Conservation (phyloP, 176 grass and related monocot genomes). For the Avena insularis region DNA sequence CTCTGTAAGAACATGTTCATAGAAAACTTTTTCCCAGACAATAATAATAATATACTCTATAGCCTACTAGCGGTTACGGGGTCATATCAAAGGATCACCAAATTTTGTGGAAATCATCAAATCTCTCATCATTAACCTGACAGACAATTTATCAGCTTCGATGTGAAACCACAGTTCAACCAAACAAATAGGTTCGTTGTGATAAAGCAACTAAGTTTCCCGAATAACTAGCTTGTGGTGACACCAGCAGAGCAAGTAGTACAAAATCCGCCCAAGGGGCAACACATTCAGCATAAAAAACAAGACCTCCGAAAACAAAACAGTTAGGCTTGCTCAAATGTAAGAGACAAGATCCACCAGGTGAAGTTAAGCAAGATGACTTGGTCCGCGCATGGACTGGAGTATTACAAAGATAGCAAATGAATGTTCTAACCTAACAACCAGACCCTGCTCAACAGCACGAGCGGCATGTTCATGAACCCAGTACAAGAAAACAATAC, state of each 20-base stretch:
- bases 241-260: not conserved
- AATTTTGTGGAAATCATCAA: not conserved
- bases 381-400: not conserved
- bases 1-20: not conserved
- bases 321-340: not conserved
- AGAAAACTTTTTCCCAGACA: not conserved
- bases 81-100: not conserved
- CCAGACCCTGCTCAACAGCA: not conserved
- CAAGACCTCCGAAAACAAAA: not conserved
- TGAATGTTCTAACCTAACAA: not conserved
- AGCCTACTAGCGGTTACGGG: not conserved
- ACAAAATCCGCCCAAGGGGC: not conserved
- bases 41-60: not conserved
- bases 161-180: not conserved
- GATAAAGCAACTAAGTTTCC: not conserved
- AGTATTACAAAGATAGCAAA: not conserved
- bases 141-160: not conserved
- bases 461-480: slow-evolving; percentile 18
- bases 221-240: not conserved
- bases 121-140: not conserved
- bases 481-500: not conserved
- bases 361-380: not conserved
- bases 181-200: not conserved
- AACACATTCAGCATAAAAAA: not conserved
- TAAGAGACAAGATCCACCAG: slow-evolving; percentile 1